Conservation (phyloP, 306 rosid genomes). For the Cajanus cajan region DNA sequence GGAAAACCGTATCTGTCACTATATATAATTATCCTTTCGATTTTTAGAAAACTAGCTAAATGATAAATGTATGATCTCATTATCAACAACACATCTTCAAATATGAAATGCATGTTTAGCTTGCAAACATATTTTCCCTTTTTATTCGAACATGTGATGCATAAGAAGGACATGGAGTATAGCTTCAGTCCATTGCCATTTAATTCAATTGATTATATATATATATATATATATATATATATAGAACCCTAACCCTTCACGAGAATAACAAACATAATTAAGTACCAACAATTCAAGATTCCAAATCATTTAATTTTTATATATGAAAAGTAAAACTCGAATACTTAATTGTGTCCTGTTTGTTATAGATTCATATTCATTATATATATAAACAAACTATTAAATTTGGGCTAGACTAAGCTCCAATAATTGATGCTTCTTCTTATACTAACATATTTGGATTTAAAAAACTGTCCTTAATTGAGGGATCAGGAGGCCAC, state of each 20-base stretch:
- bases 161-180: background rate
- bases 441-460: no score
- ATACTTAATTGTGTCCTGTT: background rate
- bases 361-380: slow-evolving; percentile 2
- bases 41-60: background rate
- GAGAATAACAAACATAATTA: background rate
- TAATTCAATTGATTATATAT: background rate
- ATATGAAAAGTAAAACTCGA: background rate
- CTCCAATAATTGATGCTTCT: no score
- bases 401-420: no score
- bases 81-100: no score
- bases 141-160: background rate
- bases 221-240: no score
- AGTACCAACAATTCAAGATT: background rate
- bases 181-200: background rate
- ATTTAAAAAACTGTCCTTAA: no score
- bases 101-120: no score
- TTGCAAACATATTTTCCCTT: background rate
- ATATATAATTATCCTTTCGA: no score
- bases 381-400: no score
- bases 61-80: background rate
- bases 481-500: no score
- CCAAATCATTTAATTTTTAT: background rate
- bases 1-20: no score
- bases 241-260: background rate